Evolutionary conservation across 2,329 filamentous ascomycete genomes (phyloP).

Genomic region (Colletotrichum coccodes): DNA sequence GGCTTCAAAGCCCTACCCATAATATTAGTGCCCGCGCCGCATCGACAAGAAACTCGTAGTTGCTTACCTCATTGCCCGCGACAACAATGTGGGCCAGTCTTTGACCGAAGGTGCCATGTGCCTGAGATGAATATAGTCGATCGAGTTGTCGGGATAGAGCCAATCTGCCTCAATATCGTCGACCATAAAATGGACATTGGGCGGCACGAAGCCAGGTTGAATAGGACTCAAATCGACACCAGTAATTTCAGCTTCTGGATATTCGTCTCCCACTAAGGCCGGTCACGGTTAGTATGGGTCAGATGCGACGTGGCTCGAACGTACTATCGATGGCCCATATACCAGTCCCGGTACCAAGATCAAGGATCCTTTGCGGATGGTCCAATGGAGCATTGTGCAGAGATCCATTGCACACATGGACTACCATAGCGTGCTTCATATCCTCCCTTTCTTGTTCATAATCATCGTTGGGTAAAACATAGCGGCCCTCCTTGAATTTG

Average conservation of each 20-base stretch:
- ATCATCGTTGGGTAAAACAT: constrained; percentile 53
- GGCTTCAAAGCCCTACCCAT: constrained; percentile 45
- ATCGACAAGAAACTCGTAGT: neutral
- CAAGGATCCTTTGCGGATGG: neutral
- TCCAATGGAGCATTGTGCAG: neutral
- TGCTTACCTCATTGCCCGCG: constrained; percentile 50
- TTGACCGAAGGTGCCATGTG: constrained; percentile 47
- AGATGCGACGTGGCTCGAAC: constrained; percentile 7
- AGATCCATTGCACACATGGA: constrained; percentile 4
- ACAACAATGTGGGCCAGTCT: constrained; percentile 51
- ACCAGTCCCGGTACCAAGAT: constrained; percentile 49
- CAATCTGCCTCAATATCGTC: constrained; percentile 53
- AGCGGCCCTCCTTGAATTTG: constrained; percentile 50
- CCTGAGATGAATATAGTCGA: constrained; percentile 52
- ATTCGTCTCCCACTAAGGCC: constrained; percentile 39
- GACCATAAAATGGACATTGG: constrained; percentile 59
- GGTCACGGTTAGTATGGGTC: neutral
- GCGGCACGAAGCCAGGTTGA: constrained; percentile 46
- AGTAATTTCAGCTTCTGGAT: constrained; percentile 8
- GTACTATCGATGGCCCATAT: constrained; percentile 65
- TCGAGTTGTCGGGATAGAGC: constrained; percentile 51
- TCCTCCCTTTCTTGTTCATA: constrained; percentile 53
- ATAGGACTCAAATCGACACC: constrained; percentile 26
- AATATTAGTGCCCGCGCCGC: neutral
- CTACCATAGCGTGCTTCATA: constrained; percentile 42